Percentiles rank a stretch among this genome's conserved stretches.
phyloP scores from a whole-genome alignment of 2,329 filamentous ascomycete genomes.

The Diaporthe ampelina region DNA sequence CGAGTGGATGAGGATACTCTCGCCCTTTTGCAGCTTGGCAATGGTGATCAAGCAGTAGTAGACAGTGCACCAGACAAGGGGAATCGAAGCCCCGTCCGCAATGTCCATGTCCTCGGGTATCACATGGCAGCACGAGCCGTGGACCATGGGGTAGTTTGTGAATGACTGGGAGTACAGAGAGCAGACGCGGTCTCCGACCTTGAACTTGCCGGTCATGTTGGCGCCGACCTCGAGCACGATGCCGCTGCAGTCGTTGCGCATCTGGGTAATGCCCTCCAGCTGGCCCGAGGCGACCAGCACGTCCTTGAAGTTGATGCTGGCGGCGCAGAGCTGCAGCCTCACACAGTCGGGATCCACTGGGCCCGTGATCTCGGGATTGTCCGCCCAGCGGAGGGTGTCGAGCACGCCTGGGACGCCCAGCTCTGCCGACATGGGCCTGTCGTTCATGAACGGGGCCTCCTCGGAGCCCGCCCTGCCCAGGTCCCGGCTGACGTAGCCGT shows the following conservation, averaged over 20 bases:
- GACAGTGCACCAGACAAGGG: slow-evolving; percentile 47
- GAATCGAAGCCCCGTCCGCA: slow-evolving; percentile 46
- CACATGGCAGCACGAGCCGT: not conserved
- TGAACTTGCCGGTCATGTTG: slow-evolving; percentile 40
- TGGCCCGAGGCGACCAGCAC: slow-evolving; percentile 49
- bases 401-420: not conserved
- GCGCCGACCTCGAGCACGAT: slow-evolving; percentile 40
- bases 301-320: slow-evolving; percentile 52
- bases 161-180: slow-evolving; percentile 41
- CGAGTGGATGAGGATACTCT: slow-evolving; percentile 45
- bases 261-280: slow-evolving; percentile 30
- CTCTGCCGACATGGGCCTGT: not conserved
- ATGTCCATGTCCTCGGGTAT: slow-evolving; percentile 45
- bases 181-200: slow-evolving; percentile 50
- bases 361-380: not conserved
- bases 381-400: not conserved
- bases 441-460: not conserved
- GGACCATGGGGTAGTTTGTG: slow-evolving; percentile 24
- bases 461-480: not conserved
- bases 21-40: slow-evolving; percentile 44
- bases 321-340: not conserved
- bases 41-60: slow-evolving; percentile 47
- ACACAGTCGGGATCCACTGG: not conserved
- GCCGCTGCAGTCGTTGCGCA: slow-evolving; percentile 46
- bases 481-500: not conserved